Evolutionary conservation across 75 land plant genomes (phyloP).

Genomic region (Isoetes taiwanensis): DNA sequence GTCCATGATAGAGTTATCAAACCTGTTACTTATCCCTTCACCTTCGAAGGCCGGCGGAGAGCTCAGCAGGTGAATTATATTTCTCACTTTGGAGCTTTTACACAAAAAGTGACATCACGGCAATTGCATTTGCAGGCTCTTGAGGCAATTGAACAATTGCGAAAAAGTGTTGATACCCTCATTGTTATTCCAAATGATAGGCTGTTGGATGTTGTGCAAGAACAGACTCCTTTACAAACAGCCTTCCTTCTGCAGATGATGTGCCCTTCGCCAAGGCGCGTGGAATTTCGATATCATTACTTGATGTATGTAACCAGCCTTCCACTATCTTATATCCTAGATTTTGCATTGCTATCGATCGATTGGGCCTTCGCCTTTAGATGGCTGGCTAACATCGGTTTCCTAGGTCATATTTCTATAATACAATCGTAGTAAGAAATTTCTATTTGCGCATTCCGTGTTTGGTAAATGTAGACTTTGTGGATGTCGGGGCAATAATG

Average conservation of each 20-base stretch:
- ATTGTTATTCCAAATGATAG: slow-evolving; percentile 96
- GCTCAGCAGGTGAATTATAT: slow-evolving; percentile 50
- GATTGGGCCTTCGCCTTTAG: too few species aligned
- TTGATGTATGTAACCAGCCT: slow-evolving; percentile 40
- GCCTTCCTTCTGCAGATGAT: slow-evolving; percentile 96
- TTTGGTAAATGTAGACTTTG: slow-evolving; percentile 93
- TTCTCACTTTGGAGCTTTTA: not conserved
- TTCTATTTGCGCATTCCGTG: slow-evolving; percentile 86
- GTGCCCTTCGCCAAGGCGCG: slow-evolving; percentile 85
- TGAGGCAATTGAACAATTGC: slow-evolving; percentile 77
- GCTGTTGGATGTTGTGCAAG: slow-evolving; percentile 64
- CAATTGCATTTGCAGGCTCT: slow-evolving; percentile 45
- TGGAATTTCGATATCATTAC: slow-evolving; percentile 94
- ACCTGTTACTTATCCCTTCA: slow-evolving; percentile 93
- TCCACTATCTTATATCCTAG: too few species aligned
- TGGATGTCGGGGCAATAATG: slow-evolving; percentile 92
- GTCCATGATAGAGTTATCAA: too few species aligned
- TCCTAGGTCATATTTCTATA: too few species aligned
- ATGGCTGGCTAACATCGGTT: not conserved
- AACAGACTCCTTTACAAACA: slow-evolving; percentile 75
- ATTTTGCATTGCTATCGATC: not conserved
- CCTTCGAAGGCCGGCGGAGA: slow-evolving; percentile 94
- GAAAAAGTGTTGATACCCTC: slow-evolving; percentile 76
- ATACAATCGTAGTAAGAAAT: too few species aligned
- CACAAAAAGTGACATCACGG: too few species aligned